Base-by-base conservation (phyloP, 2,329 filamentous ascomycete genomes). In the Arachnopeziza araneosa region DNA sequence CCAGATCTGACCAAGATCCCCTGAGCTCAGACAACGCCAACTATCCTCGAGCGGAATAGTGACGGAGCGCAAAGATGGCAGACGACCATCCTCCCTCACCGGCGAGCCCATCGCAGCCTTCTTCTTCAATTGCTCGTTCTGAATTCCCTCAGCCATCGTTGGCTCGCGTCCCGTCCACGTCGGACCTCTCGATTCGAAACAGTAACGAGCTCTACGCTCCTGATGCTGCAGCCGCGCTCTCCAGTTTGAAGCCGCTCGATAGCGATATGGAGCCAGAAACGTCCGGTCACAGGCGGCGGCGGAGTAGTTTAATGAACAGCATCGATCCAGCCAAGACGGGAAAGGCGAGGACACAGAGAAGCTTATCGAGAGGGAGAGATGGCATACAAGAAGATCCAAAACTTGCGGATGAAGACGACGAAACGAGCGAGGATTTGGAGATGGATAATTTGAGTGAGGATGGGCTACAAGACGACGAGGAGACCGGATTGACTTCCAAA, bases 401-500 rank as follows among this genome's bases (percentile, higher is more conserved):
- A 22, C 49, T 55, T 2, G 64, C 60, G 19, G 67, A 70, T 52
- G 71, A 71, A 10, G 69, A 71, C 23, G 64, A 56, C 36, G 69
- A 63, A 44, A 67, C 66, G 1, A 72, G 77, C 64, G 78, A 80
- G 57, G 83, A 86, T 66, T 78, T 83, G 68, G 83, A 86, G 71
- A 72, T 84, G 68, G 79, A 81, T 67, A 75, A 80, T 64, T 75
- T 84, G 66, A 81, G 84, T 57, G 86, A 86, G 26, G 88, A 91
- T 66, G 89, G 89, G 53, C 73, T 90, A 26, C 85, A 90, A 62
- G 90, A 93, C 68, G 93, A 97, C 71, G 93, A 96, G 76, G 93
- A 97, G 79, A 90, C 90, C 1, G 93, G 92, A 0, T 78, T 97
- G 67, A 96, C 91, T 48, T 81, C 83, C 62, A 83, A 85, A 69